phyloP scores from a whole-genome alignment of 2,329 filamentous ascomycete genomes.

The Nannizzia gypsea region DNA sequence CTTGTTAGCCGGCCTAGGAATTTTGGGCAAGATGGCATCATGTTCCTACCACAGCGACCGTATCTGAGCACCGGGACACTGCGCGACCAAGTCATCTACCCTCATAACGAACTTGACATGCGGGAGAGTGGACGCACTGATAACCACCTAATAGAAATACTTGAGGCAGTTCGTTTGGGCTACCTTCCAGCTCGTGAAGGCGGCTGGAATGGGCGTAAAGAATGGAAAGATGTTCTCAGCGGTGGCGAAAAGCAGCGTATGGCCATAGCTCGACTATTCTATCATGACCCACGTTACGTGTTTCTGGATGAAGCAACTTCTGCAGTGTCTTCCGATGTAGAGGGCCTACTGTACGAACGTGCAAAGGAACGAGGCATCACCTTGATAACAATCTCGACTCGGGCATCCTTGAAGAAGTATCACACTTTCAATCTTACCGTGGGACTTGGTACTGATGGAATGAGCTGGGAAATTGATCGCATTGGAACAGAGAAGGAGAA shows the following conservation, averaged over 20 bases:
- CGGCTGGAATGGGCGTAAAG: constrained; percentile 91
- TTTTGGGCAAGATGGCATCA: constrained; percentile 79
- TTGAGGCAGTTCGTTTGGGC: constrained; percentile 74
- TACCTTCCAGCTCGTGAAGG: constrained; percentile 88
- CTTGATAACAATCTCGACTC: constrained; percentile 88
- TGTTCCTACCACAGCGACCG: constrained; percentile 92
- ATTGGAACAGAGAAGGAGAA: constrained; percentile 93
- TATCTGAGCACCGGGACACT: constrained; percentile 88
- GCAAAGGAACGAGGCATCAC: constrained; percentile 92
- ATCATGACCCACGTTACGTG: constrained; percentile 89
- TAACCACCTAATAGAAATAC: constrained; percentile 60
- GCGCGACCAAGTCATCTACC: constrained; percentile 95
- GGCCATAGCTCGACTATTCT: constrained; percentile 77
- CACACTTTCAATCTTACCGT: constrained; percentile 84
- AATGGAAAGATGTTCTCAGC: constrained; percentile 97
- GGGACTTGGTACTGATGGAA: constrained; percentile 66
- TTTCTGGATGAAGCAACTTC: constrained; percentile 94
- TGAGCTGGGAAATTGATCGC: constrained; percentile 82
- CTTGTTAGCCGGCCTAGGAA: constrained; percentile 76
- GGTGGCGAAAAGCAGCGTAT: constrained; percentile 96
- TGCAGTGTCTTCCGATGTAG: constrained; percentile 86
- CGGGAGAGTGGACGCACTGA: constrained; percentile 66
- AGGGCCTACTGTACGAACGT: constrained; percentile 82
- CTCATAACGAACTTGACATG: constrained; percentile 92
- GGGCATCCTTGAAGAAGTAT: constrained; percentile 88